Evolutionary conservation across 306 rosid species (phyloP), one percentile per base, ranked within the genome.

Genomic region (Hippophae gyantsensis): DNA sequence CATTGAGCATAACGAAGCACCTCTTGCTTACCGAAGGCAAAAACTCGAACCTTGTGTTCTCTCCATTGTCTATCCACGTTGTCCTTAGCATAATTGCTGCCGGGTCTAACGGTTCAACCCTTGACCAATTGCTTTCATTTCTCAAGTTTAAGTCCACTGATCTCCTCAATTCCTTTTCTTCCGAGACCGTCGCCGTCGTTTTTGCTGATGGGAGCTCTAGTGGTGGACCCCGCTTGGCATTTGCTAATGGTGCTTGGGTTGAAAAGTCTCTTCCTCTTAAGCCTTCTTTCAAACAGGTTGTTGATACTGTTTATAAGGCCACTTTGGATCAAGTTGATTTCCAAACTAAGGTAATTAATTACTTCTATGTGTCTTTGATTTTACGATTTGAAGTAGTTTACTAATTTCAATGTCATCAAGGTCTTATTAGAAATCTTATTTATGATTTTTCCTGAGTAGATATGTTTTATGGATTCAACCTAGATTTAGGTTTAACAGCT

Each of bases 191-290:
- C 45, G 23, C 85, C 51, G 74, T 68, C 5, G 79, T 87, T 8
- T 69, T 85, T 63, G 26, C 84, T 23, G 96, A 90, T n/a, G 92
- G 69, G 5, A 60, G 78, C 42, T 62, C 77, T 52, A 38, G 47
- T 57, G 98, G 96, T 13, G 98, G 98, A 3, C 97, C 95, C 23
- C 74, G 69, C 40, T 70, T 90, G 67, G 65, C 81, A 6, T 87
- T 79, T 62, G 84, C 81, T 3, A 62, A 84, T 58, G 86, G 92
- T 40, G 60, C 73, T 14, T 90, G 96, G 96, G 65, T 85, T 14
- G 84, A 90, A 7, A 74, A 64, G 57, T 57, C 87, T 26, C 78
- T 90, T 10, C 32, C 84, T 41, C 77, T 87, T 65, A 81, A 77
- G 18, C 62, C 90, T 59, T 74, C 83, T 54, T 90, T 90, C 80